Conservation (phyloP, 495 filamentous ascomycete genomes). For the Aspergillus bridgeri region DNA sequence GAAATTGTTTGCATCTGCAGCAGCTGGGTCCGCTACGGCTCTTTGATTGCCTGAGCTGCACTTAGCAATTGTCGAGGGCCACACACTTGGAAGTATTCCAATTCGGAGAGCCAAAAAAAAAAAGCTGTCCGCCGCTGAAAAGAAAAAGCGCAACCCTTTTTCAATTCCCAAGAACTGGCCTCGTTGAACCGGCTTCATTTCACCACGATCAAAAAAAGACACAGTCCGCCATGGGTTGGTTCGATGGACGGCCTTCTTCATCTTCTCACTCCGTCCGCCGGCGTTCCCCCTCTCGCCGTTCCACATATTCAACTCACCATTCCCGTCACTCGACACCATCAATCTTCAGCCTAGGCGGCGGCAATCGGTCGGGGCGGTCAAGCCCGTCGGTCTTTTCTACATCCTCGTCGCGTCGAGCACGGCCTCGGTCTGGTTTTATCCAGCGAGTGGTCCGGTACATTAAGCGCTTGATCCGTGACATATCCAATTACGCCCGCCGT, state of each 20-base stretch:
- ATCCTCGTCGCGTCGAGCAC: slow-evolving; percentile 57
- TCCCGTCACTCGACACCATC: slow-evolving; percentile 45
- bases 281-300: slow-evolving; percentile 36
- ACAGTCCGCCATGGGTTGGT: slow-evolving; percentile 47
- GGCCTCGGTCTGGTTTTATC: slow-evolving; percentile 72
- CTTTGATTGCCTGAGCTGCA: slow-evolving; percentile 19
- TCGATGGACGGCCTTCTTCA: slow-evolving; percentile 37
- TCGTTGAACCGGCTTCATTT: background rate
- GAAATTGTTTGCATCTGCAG: slow-evolving; percentile 31
- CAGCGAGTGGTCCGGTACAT: slow-evolving; percentile 65
- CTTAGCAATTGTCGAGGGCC: slow-evolving; percentile 5
- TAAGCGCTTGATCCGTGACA: slow-evolving; percentile 67
- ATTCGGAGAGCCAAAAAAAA: slow-evolving; percentile 1
- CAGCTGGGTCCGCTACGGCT: slow-evolving; percentile 21
- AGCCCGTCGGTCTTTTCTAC: slow-evolving; percentile 57
- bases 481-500: slow-evolving; percentile 69
- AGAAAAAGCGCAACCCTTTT: background rate
- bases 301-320: slow-evolving; percentile 38
- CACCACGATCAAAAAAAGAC: background rate
- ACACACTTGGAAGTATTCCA: slow-evolving; percentile 6
- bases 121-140: slow-evolving; percentile 1
- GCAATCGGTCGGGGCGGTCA: slow-evolving; percentile 29
- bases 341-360: slow-evolving; percentile 47
- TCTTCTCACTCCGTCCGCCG: slow-evolving; percentile 30
- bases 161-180: background rate